These are phyloP conservation scores for Saccharomycopsis hybrid DNA, from an alignment of 1,139 yeast genomes.

Conservation along the genomic window DNA sequence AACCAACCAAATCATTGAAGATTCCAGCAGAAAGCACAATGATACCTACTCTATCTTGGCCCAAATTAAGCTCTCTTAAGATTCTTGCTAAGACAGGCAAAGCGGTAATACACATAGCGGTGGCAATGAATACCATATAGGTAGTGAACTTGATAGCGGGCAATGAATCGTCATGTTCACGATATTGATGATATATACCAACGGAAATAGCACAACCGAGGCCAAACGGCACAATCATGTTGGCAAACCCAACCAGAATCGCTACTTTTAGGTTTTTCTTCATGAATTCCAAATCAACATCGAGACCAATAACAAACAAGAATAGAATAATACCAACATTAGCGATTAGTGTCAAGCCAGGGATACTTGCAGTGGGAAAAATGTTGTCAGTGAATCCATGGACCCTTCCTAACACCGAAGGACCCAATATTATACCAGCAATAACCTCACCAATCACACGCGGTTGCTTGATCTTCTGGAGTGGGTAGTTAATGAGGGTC, in stretches of 20 bases:
- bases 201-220: conserved; percentile 66
- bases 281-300: conserved; percentile 63
- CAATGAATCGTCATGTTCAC: conserved; percentile 28
- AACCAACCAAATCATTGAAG: conserved; percentile 72
- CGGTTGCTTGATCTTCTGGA: conserved; percentile 60
- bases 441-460: conserved; percentile 74
- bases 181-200: conserved; percentile 56
- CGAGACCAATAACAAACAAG: conserved; percentile 70
- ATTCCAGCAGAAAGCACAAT: conserved; percentile 78
- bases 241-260: conserved; percentile 56
- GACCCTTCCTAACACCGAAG: conserved; percentile 60
- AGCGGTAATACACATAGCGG: conserved; percentile 77
- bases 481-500: conserved; percentile 50
- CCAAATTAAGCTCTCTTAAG: conserved; percentile 60
- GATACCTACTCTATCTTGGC: conserved; percentile 71
- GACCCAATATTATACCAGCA: conserved; percentile 67
- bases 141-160: conserved; percentile 54
- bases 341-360: conserved; percentile 60
- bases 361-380: conserved; percentile 56
- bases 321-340: conserved; percentile 68
- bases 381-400: conserved; percentile 59
- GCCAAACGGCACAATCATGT: conserved; percentile 73
- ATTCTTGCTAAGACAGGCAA: conserved; percentile 80
- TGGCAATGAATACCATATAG: conserved; percentile 70
- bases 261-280: conserved; percentile 56